Evolutionary conservation across 106 monocot species (phyloP).

Genomic region (Dioscorea alata): DNA sequence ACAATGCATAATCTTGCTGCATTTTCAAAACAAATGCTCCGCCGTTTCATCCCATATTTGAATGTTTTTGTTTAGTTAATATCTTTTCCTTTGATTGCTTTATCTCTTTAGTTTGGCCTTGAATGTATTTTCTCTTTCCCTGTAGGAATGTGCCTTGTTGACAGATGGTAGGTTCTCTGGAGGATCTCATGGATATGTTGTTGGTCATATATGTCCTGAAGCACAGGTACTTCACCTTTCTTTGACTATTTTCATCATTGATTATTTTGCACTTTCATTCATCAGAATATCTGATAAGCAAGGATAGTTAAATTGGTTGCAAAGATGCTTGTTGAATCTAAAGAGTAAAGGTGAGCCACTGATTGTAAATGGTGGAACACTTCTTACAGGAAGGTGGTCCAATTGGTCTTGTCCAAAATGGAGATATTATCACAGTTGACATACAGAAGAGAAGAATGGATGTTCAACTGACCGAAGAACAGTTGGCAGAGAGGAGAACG

Average conservation of each 20-base stretch:
- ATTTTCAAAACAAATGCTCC: too few relatives aligned
- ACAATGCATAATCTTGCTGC: too few relatives aligned
- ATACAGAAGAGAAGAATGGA: conserved; percentile 67
- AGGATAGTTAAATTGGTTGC: not conserved
- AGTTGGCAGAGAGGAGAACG: conserved; percentile 64
- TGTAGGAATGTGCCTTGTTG: conserved; percentile 88
- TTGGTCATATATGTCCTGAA: conserved; percentile 96
- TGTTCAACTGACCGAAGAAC: conserved; percentile 59
- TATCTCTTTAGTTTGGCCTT: not conserved
- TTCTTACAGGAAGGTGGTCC: conserved; percentile 85
- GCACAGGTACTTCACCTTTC: conserved; percentile 58
- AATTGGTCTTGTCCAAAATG: conserved; percentile 81
- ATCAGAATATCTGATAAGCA: too few relatives aligned
- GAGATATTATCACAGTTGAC: conserved; percentile 87
- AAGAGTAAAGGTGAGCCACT: not conserved
- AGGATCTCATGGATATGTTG: conserved; percentile 98
- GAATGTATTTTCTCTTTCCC: not conserved
- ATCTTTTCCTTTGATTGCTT: not conserved
- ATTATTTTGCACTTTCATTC: not conserved
- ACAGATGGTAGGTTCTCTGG: conserved; percentile 99
- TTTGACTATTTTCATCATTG: not conserved
- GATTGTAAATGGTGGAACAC: not conserved
- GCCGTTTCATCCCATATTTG: too few relatives aligned
- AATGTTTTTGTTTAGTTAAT: not conserved
- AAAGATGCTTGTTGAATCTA: not conserved